Evolutionary conservation across 331 rosid genomes (phyloP), one percentile per base, ranked within the genome.

Genomic region (Prunus yedoensis): DNA sequence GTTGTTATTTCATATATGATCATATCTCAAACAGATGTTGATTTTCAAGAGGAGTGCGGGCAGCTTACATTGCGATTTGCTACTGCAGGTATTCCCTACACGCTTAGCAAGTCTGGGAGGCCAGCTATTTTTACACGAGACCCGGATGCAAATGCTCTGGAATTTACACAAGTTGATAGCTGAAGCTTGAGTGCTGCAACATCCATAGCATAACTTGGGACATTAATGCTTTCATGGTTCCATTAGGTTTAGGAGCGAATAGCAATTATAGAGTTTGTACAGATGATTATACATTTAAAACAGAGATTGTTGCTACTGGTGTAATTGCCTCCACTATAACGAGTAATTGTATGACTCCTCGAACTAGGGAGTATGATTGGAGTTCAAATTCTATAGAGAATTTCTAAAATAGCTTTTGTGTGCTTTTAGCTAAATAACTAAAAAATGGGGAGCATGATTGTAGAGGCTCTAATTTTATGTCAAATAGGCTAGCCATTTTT

Each of bases 61-160:
- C 3, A 4, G 21, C 67, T 71, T 68, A n/a, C 69, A 45, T 12
- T 72, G 68, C 43, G 17, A 51, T 28, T 76, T 74, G 62, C 43
- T 73, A 7, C 23, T 83, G 71, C 82, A 94, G 97, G 92, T 52
- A 89, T 91, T 21, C 81, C 97, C 13, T 94, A 94, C 83, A 94
- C 98, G 9, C 98, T 94, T 52, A 91, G 98, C 82, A 88, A 82
- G 59, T 94, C 98, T 14, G 97, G 98, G 77, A 87, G 98, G 85
- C 98, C 98, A 16, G 98, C 98, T 30, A 90, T 94, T 41, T 94
- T 91, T 74, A 86, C 94, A 10, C 88, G 97, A 57, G 97, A 94
- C 83, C 98, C 98, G 4, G 97, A 94, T 81, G 84, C 93, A 75
- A 94, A 94, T 84, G 98, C 97, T 65, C 72, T 94, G 41, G 98